phyloP scores from a whole-genome alignment of 768 basidiomycete species.

The Boletus reticulatus region DNA sequence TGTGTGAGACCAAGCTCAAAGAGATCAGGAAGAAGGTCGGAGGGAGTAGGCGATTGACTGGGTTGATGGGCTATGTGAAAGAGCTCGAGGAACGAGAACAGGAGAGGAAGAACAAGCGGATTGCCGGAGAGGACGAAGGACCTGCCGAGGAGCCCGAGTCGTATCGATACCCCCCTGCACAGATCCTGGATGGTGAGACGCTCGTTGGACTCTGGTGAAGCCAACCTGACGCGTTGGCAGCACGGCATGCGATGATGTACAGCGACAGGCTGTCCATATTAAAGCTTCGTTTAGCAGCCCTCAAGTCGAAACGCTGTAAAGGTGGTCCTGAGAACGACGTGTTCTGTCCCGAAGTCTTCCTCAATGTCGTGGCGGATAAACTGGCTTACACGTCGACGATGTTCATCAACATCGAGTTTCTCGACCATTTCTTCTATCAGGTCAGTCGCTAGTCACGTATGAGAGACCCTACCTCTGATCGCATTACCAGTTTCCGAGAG shows the following conservation, averaged over 20 bases:
- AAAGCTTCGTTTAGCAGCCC: slow-evolving; percentile 80
- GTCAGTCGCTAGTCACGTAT: slow-evolving; percentile 39
- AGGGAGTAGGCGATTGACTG: slow-evolving; percentile 74
- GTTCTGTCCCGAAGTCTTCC: slow-evolving; percentile 95
- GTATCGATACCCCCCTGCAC: slow-evolving; percentile 88
- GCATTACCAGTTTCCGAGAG: slow-evolving; percentile 82
- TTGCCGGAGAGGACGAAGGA: slow-evolving; percentile 40
- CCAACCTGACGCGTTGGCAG: slow-evolving; percentile 39
- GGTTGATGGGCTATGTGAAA: slow-evolving; percentile 78
- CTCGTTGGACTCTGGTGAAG: not conserved
- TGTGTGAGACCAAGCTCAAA: slow-evolving; percentile 85
- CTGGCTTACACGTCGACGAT: slow-evolving; percentile 93
- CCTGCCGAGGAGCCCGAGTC: slow-evolving; percentile 55
- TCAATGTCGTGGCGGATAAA: slow-evolving; percentile 96
- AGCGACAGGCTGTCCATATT: slow-evolving; percentile 77
- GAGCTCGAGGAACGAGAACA: slow-evolving; percentile 75
- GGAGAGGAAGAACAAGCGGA: slow-evolving; percentile 53
- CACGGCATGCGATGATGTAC: slow-evolving; percentile 90
- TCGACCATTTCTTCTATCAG: slow-evolving; percentile 99
- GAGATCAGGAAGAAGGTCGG: slow-evolving; percentile 90
- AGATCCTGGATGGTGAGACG: slow-evolving; percentile 83
- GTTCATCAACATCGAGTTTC: slow-evolving; percentile 98
- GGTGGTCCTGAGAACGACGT: slow-evolving; percentile 84
- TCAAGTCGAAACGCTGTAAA: slow-evolving; percentile 87
- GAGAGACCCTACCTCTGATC: not conserved